Evolutionary conservation across 371 early-diverging fungal genomes (phyloP), one percentile per base, ranked within the genome.

Genomic region (Lichtheimia ornata): DNA sequence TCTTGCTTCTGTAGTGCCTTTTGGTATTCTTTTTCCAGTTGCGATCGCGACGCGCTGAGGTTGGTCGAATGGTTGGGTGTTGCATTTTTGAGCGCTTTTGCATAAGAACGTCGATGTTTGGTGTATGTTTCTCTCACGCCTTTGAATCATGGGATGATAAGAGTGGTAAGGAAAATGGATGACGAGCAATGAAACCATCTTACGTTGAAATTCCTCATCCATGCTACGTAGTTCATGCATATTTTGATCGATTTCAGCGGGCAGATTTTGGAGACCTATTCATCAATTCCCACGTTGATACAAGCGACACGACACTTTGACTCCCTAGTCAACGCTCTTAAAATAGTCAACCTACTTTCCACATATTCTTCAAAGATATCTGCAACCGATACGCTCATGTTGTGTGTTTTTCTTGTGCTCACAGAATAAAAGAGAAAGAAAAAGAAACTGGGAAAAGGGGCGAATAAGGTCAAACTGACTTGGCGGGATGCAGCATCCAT

Each of bases 131-230:
- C 69, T 40, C 69, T 61, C 24, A 66, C 51, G 53, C 25, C 22
- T 11, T 42, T 45, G 22, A 45, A n/a, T 43, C 43, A 43, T 17
- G 22, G 28, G 28, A 2, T 28, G 28, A 28, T 28, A 35, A 35
- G 9, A 35, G 22, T 13, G 13, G 28, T 49, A 47, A 47, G 22
- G 24, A 22, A 24, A 47, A 58, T 9, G 22, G 44, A 51, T 11
- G 4, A 24, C 18, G 11, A 17, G 30, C 9, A 25, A n/a, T 49
- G 35, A 11, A 35, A 35, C 11, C 35, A 17, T 58, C 62, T 72
- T 80, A 67, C 76, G 67, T 70, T 75, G 82, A 54, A 78, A 78
- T 56, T 81, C 79, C 61, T 81, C 82, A 58, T 81, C 82, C 82
- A 81, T 81, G 43, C 74, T 65, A 58, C 82, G 74, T 27, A 81